Conservation (phyloP, 2,329 filamentous ascomycete genomes). For the Aphanocladium album region DNA sequence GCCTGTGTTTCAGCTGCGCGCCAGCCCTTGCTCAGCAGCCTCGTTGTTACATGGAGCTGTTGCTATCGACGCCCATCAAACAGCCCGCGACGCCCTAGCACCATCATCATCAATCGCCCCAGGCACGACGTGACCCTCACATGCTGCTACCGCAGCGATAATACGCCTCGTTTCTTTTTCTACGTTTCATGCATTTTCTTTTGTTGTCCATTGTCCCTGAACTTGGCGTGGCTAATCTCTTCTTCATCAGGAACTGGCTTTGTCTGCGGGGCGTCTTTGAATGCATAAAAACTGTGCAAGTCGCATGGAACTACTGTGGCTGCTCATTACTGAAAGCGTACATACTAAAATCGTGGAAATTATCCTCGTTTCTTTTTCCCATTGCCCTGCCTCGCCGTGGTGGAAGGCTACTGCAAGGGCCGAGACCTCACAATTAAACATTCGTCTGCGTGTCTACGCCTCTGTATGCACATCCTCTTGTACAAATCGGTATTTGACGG, state of each 20-base stretch:
- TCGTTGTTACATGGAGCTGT: not conserved
- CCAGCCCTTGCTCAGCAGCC: not conserved
- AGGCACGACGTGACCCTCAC: not conserved
- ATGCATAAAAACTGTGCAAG: not conserved
- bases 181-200: not conserved
- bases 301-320: slow-evolving; percentile 1
- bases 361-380: slow-evolving; percentile 7
- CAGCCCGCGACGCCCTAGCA: not conserved
- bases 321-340: not conserved
- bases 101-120: not conserved
- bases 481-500: not conserved
- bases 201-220: slow-evolving; percentile 1
- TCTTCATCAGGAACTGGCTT: slow-evolving; percentile 1
- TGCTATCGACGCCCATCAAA: slow-evolving; percentile 3
- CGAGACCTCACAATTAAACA: slow-evolving; percentile 10
- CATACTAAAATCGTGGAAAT: not conserved
- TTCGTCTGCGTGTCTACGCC: not conserved
- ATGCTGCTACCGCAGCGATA: not conserved
- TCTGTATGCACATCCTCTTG: not conserved
- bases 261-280: slow-evolving; percentile 10
- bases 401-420: slow-evolving; percentile 8
- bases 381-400: slow-evolving; percentile 9
- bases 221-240: not conserved
- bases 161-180: not conserved
- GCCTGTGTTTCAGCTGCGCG: slow-evolving; percentile 5